These are phyloP conservation scores for Adansonia gregorii DNA, from an alignment of 441 rosid genomes.

Conservation along the genomic window DNA sequence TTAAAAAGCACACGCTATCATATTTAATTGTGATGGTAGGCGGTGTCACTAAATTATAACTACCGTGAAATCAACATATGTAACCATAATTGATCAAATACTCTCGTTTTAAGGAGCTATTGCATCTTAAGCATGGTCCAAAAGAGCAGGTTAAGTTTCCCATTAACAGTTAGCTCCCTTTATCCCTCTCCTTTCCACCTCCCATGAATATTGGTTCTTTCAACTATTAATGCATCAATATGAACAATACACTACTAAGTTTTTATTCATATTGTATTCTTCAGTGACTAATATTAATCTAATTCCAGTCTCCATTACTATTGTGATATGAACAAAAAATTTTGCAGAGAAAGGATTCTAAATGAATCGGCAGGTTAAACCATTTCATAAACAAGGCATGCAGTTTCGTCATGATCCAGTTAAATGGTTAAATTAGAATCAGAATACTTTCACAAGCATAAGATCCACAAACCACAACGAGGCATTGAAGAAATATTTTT, in stretches of 20 bases:
- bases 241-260: neutral
- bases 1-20: neutral
- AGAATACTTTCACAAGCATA: conserved; percentile 10
- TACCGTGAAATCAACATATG: conserved; percentile 3
- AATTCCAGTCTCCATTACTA: neutral
- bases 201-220: neutral
- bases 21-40: neutral
- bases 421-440: neutral
- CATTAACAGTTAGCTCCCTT: neutral
- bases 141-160: neutral
- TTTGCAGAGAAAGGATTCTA: neutral
- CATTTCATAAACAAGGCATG: neutral
- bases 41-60: neutral
- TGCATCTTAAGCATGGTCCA: neutral
- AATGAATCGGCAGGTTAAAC: neutral
- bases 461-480: neutral
- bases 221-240: neutral
- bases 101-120: neutral
- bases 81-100: neutral
- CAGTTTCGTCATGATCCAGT: conserved; percentile 2
- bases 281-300: neutral
- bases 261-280: neutral
- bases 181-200: neutral
- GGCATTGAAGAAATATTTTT: neutral
- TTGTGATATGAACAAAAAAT: neutral